Base-by-base conservation (phyloP, 768 basidiomycete genomes). In the Tylopilus subfusipes region DNA sequence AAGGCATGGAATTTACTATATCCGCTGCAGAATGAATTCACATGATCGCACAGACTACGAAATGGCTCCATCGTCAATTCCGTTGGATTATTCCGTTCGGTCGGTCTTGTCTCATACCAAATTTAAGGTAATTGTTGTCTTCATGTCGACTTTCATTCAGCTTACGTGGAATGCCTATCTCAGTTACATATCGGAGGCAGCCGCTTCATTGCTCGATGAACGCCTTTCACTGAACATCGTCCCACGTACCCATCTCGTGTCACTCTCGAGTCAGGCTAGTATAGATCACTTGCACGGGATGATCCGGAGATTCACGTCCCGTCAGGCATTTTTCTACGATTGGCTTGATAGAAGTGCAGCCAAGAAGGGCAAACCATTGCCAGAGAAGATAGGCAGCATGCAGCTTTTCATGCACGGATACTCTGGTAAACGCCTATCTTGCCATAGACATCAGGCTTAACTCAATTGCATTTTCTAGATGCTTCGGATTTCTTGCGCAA, bases 51-150 rank as follows among this genome's bases (percentile, higher is more conserved):
- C 52, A 90, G 88, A 93, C 90, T 2, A 90, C 86, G 25, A 93
- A 93, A 78, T 93, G 91, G 90, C 72, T 93, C 27, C 91, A 93
- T 72, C 81, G 90, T 58, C 88, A 93, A 66, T 86, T 93, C 64
- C 81, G 88, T 55, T 93, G 88, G 87, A 83, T 93, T 50, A 90
- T 93, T 62, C 91, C 91, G 25, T 95, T 95, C 66, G 93, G 93
- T 14, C 79, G 93, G 33, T 82, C 88, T 21, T 96, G 91, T 63
- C 80, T 95, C 49, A 90, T 94, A 66, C 93, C 93, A 24, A 93
- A 94, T 69, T 74, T 93, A 25, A 92, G 90, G 89, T 87, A 57
- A 38, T 57, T 52, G 22, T 59, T 33, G 52, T 3, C 13, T 54
- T 22, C 30, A 1, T 50, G 33, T 40, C 16, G 22, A 48, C 11